phyloP scores from a whole-genome alignment of 2,329 filamentous ascomycete genomes.

The Dactylellina sp. region DNA sequence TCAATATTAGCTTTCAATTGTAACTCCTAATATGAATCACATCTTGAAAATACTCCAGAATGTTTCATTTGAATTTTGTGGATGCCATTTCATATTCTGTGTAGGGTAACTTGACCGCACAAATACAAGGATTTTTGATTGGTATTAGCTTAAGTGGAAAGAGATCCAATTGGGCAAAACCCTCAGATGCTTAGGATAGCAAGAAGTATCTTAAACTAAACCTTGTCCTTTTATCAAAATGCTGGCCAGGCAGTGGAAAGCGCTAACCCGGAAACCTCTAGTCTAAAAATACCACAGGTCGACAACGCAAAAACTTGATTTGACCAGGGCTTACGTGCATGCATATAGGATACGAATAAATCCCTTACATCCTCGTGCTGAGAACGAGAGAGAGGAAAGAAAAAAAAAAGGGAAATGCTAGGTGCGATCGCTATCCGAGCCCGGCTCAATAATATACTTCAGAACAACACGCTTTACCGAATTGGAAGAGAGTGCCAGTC shows the following conservation, averaged over 20 bases:
- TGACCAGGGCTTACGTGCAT: background rate
- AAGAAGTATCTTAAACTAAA: too few relatives aligned
- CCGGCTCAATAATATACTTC: background rate
- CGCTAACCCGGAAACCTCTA: background rate
- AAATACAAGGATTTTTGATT: too few relatives aligned
- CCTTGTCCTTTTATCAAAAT: background rate
- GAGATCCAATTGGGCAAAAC: too few relatives aligned
- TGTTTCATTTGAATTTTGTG: too few relatives aligned
- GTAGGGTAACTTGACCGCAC: too few relatives aligned
- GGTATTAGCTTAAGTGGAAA: too few relatives aligned
- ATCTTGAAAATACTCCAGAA: too few relatives aligned
- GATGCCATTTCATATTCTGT: too few relatives aligned
- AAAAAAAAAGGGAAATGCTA: background rate
- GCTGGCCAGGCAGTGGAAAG: too few relatives aligned
- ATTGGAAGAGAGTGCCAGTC: background rate
- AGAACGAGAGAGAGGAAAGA: background rate
- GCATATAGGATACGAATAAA: background rate
- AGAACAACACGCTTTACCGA: constrained; percentile 1
- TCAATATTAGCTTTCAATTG: too few relatives aligned
- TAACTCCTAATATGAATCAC: too few relatives aligned
- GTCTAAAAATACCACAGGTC: constrained; percentile 37
- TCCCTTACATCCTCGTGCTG: background rate
- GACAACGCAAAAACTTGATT: constrained; percentile 22
- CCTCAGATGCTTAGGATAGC: too few relatives aligned
- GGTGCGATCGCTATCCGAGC: background rate